Evolutionary conservation across 257 asterid genomes (phyloP).

Genomic region (Plantago major): DNA sequence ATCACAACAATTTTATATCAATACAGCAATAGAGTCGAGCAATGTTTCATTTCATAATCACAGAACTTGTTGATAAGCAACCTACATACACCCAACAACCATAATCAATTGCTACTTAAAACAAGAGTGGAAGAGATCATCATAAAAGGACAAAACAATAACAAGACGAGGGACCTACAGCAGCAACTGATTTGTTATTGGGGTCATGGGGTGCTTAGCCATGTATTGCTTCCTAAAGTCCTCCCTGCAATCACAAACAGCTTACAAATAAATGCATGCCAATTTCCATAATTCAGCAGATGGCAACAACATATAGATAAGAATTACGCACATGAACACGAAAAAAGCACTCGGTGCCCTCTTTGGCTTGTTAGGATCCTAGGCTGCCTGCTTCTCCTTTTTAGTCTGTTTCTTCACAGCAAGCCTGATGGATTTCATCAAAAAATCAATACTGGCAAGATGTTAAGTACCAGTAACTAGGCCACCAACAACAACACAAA

Average conservation of each 20-base stretch:
- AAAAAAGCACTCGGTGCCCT: constrained; percentile 69
- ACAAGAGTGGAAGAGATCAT: neutral
- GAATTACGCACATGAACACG: constrained; percentile 50
- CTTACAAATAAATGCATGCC: neutral
- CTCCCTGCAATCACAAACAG: constrained; percentile 39
- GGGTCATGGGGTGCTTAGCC: constrained; percentile 61
- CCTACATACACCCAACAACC: constrained; percentile 28
- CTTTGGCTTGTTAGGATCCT: constrained; percentile 79
- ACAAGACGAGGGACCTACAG: constrained; percentile 24
- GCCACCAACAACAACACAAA: no score
- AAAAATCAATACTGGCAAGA: neutral
- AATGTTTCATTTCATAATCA: no score
- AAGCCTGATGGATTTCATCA: constrained; percentile 32
- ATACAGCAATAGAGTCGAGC: no score
- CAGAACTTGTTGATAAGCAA: constrained; percentile 3
- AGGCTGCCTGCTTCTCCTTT: constrained; percentile 46
- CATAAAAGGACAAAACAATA: neutral
- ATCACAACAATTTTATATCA: neutral
- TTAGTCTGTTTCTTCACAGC: constrained; percentile 43
- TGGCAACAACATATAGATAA: neutral
- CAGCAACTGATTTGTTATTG: constrained; percentile 62
- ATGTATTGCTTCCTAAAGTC: constrained; percentile 54
- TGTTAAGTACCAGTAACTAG: no score
- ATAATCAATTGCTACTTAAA: neutral
- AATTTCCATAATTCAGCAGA: neutral